Conservation (phyloP, 352 stramenopile species). For the Vaucheria bursata region DNA sequence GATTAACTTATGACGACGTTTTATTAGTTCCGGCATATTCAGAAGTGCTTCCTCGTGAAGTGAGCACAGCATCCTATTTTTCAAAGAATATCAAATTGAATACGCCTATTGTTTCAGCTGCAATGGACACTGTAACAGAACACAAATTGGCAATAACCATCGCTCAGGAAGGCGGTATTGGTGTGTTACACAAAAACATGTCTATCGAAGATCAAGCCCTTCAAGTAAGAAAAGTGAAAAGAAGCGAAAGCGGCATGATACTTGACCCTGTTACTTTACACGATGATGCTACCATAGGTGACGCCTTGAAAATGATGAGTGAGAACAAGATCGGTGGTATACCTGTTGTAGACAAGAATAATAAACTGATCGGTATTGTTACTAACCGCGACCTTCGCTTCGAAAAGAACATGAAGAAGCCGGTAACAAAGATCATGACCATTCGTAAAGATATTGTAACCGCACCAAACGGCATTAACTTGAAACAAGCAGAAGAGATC, state of each 20-base stretch:
- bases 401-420: background rate
- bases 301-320: background rate
- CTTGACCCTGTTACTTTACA: background rate
- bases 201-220: background rate
- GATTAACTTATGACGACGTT: background rate
- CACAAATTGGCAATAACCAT: constrained; percentile 96
- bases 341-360: background rate
- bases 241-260: background rate
- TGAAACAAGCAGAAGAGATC: background rate
- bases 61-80: constrained; percentile 6
- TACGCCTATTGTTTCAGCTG: constrained; percentile 83
- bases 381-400: background rate
- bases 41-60: background rate
- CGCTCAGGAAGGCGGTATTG: constrained; percentile 77
- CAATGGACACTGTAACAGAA: constrained; percentile 99
- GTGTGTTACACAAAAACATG: background rate
- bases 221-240: background rate
- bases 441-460: background rate
- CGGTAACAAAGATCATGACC: background rate
- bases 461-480: background rate
- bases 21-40: background rate
- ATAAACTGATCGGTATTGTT: background rate
- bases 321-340: background rate
- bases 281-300: background rate
- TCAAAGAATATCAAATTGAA: constrained; percentile 85